A percentile compares a stretch with the other conserved stretches of the same genome.
Conservation (phyloP, 495 filamentous ascomycete species). For the Tuber calosporum region DNA sequence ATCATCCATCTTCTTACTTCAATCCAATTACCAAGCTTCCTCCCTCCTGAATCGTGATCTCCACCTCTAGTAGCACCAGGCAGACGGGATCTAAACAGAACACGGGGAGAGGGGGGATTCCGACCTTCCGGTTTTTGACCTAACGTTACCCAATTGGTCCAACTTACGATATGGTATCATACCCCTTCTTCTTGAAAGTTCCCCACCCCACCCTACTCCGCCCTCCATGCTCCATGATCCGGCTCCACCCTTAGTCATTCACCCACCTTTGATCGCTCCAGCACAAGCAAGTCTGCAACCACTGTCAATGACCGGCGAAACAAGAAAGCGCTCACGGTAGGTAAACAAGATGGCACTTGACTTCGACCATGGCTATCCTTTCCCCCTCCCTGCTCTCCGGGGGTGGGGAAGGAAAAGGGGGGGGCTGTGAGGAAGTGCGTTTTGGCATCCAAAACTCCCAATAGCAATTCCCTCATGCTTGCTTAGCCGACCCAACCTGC, state of each 20-base stretch:
- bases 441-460: neutral
- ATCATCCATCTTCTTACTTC: conserved; percentile 2
- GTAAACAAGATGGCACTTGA: neutral
- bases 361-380: neutral
- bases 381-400: neutral
- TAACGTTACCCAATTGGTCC: neutral
- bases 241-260: neutral
- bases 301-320: neutral
- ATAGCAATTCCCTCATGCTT: conserved; percentile 4
- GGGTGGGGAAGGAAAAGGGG: neutral
- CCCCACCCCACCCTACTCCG: neutral
- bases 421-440: neutral
- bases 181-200: neutral
- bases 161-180: neutral
- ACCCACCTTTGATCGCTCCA: neutral
- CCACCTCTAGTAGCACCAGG: neutral
- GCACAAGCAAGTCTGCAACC: neutral
- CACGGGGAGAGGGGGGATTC: neutral
- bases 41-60: neutral
- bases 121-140: neutral
- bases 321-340: neutral
- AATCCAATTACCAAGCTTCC: neutral
- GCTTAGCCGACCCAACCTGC: neutral
- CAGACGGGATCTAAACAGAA: neutral
- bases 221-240: neutral